phyloP scores from a whole-genome alignment of 768 basidiomycete species.

The Boletus rubroflammeus region DNA sequence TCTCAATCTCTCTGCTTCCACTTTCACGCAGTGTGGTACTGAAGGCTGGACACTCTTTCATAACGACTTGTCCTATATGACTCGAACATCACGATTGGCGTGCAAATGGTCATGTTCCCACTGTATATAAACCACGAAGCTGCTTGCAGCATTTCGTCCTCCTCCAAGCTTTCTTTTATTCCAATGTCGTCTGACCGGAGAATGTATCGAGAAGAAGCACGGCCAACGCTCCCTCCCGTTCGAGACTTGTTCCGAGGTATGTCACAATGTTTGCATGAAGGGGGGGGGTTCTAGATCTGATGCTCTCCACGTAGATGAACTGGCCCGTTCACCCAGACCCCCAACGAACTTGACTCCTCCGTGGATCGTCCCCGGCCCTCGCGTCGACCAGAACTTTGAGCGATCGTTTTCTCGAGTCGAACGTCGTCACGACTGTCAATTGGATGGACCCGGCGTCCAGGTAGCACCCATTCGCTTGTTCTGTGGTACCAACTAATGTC shows the following conservation, averaged over 20 bases:
- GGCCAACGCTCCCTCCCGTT: slow-evolving; percentile 69
- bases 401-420: slow-evolving; percentile 25
- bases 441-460: slow-evolving; percentile 32
- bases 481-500: slow-evolving; percentile 2
- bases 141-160: slow-evolving; percentile 1
- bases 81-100: slow-evolving; percentile 25
- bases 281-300: not conserved
- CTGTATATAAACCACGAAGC: slow-evolving; percentile 26
- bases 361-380: slow-evolving; percentile 45
- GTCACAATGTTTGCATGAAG: not conserved
- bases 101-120: slow-evolving; percentile 19
- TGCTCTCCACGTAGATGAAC: slow-evolving; percentile 38
- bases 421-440: slow-evolving; percentile 22
- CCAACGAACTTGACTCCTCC: slow-evolving; percentile 38
- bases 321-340: slow-evolving; percentile 39
- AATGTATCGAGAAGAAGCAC: slow-evolving; percentile 26
- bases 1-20: slow-evolving; percentile 16
- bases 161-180: slow-evolving; percentile 16
- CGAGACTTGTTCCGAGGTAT: slow-evolving; percentile 65
- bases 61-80: slow-evolving; percentile 16
- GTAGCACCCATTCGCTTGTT: slow-evolving; percentile 11
- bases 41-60: slow-evolving; percentile 28
- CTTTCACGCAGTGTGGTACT: slow-evolving; percentile 21
- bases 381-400: slow-evolving; percentile 26
- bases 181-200: slow-evolving; percentile 31